Conservation (phyloP, 495 filamentous ascomycete genomes). For the Penicillium salamii region DNA sequence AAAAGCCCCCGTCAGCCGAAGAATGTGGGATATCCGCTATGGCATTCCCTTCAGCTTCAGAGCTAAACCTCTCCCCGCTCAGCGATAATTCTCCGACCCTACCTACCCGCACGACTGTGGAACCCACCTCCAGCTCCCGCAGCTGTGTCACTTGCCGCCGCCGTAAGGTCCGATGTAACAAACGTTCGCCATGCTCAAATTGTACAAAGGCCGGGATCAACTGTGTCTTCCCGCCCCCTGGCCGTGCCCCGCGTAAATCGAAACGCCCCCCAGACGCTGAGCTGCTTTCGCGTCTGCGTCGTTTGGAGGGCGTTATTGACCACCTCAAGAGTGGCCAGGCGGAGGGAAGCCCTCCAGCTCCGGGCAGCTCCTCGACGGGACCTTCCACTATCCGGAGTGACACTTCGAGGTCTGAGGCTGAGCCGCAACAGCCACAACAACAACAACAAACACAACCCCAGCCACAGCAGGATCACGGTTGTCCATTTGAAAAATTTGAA, state of each 20-base stretch:
- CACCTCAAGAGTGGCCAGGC: constrained; percentile 42
- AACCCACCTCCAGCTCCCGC: constrained; percentile 49
- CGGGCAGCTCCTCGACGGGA: constrained; percentile 1
- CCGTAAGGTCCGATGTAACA: constrained; percentile 87
- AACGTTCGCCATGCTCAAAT: constrained; percentile 77
- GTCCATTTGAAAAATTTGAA: constrained; percentile 30
- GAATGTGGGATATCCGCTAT: constrained; percentile 6
- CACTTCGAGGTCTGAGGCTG: background rate
- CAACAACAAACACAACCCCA: constrained; percentile 14
- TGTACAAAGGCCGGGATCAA: constrained; percentile 74
- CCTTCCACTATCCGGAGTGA: background rate
- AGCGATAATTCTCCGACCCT: constrained; percentile 24
- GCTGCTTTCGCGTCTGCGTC: constrained; percentile 70
- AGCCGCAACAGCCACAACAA: no score
- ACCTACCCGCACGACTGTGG: constrained; percentile 11
- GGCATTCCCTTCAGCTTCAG: constrained; percentile 21
- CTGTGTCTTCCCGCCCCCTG: constrained; percentile 81
- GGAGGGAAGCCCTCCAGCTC: constrained; percentile 2
- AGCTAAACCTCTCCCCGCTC: constrained; percentile 14
- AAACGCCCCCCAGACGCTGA: constrained; percentile 70
- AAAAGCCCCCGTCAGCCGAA: background rate
- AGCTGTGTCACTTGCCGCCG: constrained; percentile 83
- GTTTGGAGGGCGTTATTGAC: constrained; percentile 79
- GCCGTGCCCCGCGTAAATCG: constrained; percentile 70
- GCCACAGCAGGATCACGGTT: constrained; percentile 13